A percentile compares a stretch with the other conserved stretches of the same genome.
Conservation (phyloP, 371 early-diverging fungal species). For the Lichtheimia ornata region DNA sequence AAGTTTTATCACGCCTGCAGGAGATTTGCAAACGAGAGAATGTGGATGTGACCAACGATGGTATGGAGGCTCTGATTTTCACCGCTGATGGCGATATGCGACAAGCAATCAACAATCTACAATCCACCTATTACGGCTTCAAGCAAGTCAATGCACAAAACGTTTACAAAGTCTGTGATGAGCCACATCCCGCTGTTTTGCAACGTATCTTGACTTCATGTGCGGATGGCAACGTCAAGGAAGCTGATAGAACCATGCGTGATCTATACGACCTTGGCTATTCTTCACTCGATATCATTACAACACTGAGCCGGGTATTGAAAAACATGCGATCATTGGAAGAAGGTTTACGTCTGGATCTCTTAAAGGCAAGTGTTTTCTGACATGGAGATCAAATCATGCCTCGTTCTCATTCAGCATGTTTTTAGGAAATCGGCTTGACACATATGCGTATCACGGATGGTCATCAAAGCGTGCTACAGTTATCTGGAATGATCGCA, state of each 20-base stretch:
- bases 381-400: background rate
- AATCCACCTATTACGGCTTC: slow-evolving; percentile 88
- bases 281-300: slow-evolving; percentile 88
- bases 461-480: slow-evolving; percentile 79
- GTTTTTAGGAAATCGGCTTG: slow-evolving; percentile 76
- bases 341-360: slow-evolving; percentile 70
- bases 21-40: slow-evolving; percentile 87
- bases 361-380: slow-evolving; percentile 64
- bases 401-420: background rate
- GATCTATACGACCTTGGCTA: slow-evolving; percentile 85
- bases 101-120: slow-evolving; percentile 97
- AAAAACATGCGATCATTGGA: slow-evolving; percentile 55
- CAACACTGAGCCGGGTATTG: slow-evolving; percentile 86
- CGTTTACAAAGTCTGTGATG: slow-evolving; percentile 96
- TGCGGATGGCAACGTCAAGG: slow-evolving; percentile 64
- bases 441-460: slow-evolving; percentile 87
- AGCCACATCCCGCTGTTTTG: slow-evolving; percentile 88
- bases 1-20: slow-evolving; percentile 76
- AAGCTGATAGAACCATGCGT: slow-evolving; percentile 68
- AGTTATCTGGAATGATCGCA: slow-evolving; percentile 78
- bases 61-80: slow-evolving; percentile 92
- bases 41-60: slow-evolving; percentile 82
- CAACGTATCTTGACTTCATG: slow-evolving; percentile 74
- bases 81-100: slow-evolving; percentile 99
- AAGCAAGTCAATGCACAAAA: slow-evolving; percentile 82